Evolutionary conservation across 768 basidiomycete genomes (phyloP), one percentile per base, ranked within the genome.

Genomic region (Trametes gibbosa): DNA sequence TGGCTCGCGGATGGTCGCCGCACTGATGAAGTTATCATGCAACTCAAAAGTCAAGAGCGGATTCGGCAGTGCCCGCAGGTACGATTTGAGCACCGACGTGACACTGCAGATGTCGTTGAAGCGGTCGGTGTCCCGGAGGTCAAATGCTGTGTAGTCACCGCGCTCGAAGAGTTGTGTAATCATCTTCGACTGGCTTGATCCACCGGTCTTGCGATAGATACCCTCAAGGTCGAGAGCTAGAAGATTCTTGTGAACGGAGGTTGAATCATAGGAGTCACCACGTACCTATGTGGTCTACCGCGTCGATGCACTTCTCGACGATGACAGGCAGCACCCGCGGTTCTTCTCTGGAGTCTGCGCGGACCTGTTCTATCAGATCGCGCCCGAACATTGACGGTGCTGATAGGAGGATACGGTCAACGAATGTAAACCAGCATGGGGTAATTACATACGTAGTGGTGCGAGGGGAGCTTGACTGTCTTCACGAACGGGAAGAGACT

Each of bases 61-160:
- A 50, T 89, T 82, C 16, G 96, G 95, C 37, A 99, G 76, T n/a
- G 86, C 80, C 27, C 97, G 85, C 82, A 99, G 92, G 75, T 98
- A 98, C 35, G 87, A 91, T 78, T 99, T 98, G 68, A 99, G 80
- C 27, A 98, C 95, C 24, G 94, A 96, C 1, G 97, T 99, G 60
- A 98, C 86, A 60, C 93, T 94, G 72, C 91, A 94, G 59, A 99
- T 93, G 72, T 99, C 97, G 77, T 96, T 98, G 81, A 98, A 99
- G 24, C 87, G 81, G 66, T 96, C 90, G 4, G 80, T 75, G 71
- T 99, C 94, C 46, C 80, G 78, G 35, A 98, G 82, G 68, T 98
- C 94, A 70, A 99, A 98, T 0, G 92, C 78, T 16, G 79, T 70
- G 71, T 97, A 96, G 71, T 96, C 89, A 53, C 93, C 95, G 48